Conservation (phyloP, 2,329 filamentous ascomycete genomes). For the Lithohypha guttulata region DNA sequence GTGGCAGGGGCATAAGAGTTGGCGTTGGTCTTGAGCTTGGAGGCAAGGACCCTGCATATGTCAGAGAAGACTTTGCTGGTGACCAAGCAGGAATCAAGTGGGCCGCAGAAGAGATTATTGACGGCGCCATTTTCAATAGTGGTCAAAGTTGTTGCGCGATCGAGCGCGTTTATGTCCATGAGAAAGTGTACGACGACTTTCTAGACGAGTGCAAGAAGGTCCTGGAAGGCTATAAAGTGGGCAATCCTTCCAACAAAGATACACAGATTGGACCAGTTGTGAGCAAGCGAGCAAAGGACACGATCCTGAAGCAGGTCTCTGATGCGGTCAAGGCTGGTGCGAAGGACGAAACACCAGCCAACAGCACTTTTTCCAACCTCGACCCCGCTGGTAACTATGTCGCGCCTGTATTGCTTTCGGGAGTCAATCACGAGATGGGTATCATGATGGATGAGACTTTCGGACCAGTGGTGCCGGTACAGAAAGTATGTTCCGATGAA, state of each 20-base stretch:
- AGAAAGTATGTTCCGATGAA: slow-evolving; percentile 69
- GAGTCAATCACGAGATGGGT: slow-evolving; percentile 69
- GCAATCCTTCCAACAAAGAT: slow-evolving; percentile 68
- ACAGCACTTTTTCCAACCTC: slow-evolving; percentile 61
- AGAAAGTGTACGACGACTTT: slow-evolving; percentile 73
- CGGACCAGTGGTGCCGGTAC: slow-evolving; percentile 80
- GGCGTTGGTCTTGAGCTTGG: slow-evolving; percentile 84
- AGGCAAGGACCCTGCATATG: slow-evolving; percentile 88
- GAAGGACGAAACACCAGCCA: slow-evolving; percentile 71
- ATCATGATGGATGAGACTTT: slow-evolving; percentile 95
- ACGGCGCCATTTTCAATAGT: slow-evolving; percentile 94
- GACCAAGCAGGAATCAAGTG: slow-evolving; percentile 56
- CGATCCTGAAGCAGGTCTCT: slow-evolving; percentile 66
- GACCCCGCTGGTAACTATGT: slow-evolving; percentile 80
- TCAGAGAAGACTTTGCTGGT: slow-evolving; percentile 60
- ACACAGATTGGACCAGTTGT: slow-evolving; percentile 85
- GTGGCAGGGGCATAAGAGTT: slow-evolving; percentile 11
- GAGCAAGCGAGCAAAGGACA: slow-evolving; percentile 64
- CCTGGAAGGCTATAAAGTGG: slow-evolving; percentile 69
- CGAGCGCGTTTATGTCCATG: slow-evolving; percentile 83
- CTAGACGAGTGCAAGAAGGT: slow-evolving; percentile 69
- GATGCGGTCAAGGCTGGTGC: slow-evolving; percentile 78
- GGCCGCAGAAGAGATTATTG: slow-evolving; percentile 90
- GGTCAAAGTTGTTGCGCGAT: slow-evolving; percentile 96
- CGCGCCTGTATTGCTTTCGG: slow-evolving; percentile 68